Evolutionary conservation across 345 rosid species (phyloP), one percentile per base, ranked within the genome.

Genomic region (Eutrema yunnanense): DNA sequence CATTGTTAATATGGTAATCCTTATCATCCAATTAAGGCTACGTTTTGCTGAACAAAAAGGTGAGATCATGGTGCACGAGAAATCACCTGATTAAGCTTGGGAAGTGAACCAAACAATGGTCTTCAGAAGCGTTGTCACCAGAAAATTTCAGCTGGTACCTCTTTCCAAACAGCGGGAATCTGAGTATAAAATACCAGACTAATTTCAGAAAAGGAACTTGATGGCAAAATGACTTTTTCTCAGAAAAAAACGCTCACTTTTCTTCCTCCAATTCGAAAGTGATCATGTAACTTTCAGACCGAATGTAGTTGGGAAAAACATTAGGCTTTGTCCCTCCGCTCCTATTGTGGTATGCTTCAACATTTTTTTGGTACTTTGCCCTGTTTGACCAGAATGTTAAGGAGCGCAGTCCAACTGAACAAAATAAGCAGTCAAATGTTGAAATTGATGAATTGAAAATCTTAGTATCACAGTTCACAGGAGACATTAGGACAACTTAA

Each of bases 321-420:
- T 89, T 87, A 10, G 85, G 92, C 86, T 95, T 95, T 81, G 88
- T 84, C 75, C 89, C 80, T 71, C 87, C 67, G 53, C 92, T 86
- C 81, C 85, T 88, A 69, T 92, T 92, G 81, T 88, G 99, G 84
- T 87, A 90, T 60, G 98, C 96, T 87, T 95, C 98, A 1, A 92
- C 96, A 77, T 95, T 92, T 82, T 95, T 92, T 85, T 95, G 99
- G 78, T 95, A 95, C 71, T 95, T 95, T 33, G 99, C 99, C 98
- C 96, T 95, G 84, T 71, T 69, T 54, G 8, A 46, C 54, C 65
- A 67, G 4, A 56, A 73, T 8, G 52, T 71, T 59, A n/a, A 71
- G 50, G 44, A 40, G 40, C 11, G 11, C 22, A 59, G 50, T 61
- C 42, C 55, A 50, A 60, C 13, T 33, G 40, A 12, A 52, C 51